These are phyloP conservation scores for Hypoxylon fuscum DNA, from an alignment of 495 filamentous ascomycete species.

Conservation along the genomic window DNA sequence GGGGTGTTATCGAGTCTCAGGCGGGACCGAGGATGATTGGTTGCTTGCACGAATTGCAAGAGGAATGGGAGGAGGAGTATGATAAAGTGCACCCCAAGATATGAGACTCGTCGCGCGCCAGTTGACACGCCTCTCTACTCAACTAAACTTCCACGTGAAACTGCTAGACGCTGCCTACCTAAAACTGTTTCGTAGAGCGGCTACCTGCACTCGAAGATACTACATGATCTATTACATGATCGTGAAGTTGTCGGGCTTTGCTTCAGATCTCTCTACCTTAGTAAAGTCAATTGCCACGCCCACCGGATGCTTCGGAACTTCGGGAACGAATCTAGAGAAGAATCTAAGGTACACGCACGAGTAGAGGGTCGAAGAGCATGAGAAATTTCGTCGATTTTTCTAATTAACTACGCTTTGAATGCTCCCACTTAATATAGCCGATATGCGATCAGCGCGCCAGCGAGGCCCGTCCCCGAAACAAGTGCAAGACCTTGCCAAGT, in stretches of 20 bases:
- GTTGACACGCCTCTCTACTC: neutral
- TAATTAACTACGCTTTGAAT: neutral
- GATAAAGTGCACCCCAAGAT: neutral
- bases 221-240: no score
- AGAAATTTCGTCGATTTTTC: no score
- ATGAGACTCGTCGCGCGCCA: neutral
- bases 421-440: conserved; percentile 7
- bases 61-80: conserved; percentile 43
- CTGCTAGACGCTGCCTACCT: no score
- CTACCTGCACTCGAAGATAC: no score
- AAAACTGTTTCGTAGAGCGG: no score
- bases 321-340: no score
- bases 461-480: conserved; percentile 35
- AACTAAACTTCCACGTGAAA: neutral
- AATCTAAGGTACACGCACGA: no score
- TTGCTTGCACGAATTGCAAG: conserved; percentile 58
- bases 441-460: conserved; percentile 21
- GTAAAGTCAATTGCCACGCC: no score
- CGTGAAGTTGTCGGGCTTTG: no score
- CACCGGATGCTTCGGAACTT: no score
- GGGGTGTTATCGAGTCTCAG: conserved; percentile 58
- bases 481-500: conserved; percentile 3
- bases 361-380: no score
- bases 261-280: no score
- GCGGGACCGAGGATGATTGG: conserved; percentile 61